A percentile compares a stretch with the other conserved stretches of the same genome.
Conservation (phyloP, 345 rosid genomes). For the Citrus mangshanensis region DNA sequence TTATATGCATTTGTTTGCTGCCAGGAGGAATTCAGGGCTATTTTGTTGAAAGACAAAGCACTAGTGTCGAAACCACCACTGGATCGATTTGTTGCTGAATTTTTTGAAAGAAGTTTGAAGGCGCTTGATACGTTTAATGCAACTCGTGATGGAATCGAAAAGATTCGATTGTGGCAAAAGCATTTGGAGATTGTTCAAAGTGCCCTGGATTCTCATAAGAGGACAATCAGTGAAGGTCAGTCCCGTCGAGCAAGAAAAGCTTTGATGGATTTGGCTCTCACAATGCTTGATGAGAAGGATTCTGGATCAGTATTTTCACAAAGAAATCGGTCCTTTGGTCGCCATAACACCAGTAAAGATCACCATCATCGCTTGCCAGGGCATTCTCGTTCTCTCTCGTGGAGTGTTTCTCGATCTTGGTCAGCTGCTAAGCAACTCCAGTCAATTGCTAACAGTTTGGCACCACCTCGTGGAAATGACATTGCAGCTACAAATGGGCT, state of each 20-base stretch:
- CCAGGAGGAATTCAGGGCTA: conserved; percentile 33
- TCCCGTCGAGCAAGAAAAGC: conserved; percentile 42
- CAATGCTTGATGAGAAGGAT: conserved; percentile 42
- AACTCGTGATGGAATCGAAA: conserved; percentile 40
- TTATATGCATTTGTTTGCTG: conserved; percentile 27
- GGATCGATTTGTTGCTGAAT: conserved; percentile 31
- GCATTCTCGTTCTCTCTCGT: conserved; percentile 41
- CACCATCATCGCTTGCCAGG: conserved; percentile 11
- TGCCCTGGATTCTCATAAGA: conserved; percentile 23
- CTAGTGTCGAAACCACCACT: conserved; percentile 17
- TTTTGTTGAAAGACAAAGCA: conserved; percentile 27
- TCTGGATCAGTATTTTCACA: conserved; percentile 29
- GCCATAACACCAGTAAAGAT: conserved; percentile 15
- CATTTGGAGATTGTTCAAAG: conserved; percentile 39
- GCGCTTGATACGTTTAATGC: conserved; percentile 46
- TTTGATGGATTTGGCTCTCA: conserved; percentile 32
- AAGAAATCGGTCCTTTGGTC: conserved; percentile 34
- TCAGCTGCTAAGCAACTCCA: conserved; percentile 45
- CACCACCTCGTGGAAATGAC: conserved; percentile 30
- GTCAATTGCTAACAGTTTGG: conserved; percentile 26
- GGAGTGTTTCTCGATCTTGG: conserved; percentile 46
- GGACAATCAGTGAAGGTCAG: conserved; percentile 32
- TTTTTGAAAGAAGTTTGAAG: conserved; percentile 36
- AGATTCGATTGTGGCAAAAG: conserved; percentile 32
- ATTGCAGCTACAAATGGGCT: conserved; percentile 36